Evolutionary conservation across 768 basidiomycete genomes (phyloP).

Genomic region (Termitomyces sp.): DNA sequence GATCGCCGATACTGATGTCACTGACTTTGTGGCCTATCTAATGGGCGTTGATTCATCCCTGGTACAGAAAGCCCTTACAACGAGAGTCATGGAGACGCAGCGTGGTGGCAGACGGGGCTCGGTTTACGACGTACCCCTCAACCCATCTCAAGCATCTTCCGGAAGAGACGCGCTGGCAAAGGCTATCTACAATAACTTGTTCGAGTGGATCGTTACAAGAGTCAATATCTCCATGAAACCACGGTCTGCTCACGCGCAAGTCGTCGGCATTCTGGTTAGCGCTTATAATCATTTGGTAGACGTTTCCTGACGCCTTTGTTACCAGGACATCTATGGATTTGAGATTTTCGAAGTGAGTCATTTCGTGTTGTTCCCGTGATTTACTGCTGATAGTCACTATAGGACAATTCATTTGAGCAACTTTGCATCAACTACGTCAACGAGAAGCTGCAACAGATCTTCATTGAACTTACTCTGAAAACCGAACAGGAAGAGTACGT

Average conservation of each 20-base stretch:
- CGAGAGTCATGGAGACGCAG: constrained; percentile 87
- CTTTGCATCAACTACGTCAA: constrained; percentile 99
- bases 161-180: constrained; percentile 92
- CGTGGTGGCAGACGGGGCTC: constrained; percentile 91
- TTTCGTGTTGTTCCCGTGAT: not conserved
- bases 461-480: constrained; percentile 98
- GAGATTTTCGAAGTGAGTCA: constrained; percentile 88
- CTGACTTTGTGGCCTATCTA: constrained; percentile 92
- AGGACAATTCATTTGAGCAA: constrained; percentile 97
- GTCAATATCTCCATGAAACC: constrained; percentile 97
- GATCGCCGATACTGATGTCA: constrained; percentile 81
- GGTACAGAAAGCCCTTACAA: constrained; percentile 86
- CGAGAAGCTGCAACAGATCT: constrained; percentile 99
- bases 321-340: constrained; percentile 95
- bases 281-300: not conserved
- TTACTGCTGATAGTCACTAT: constrained; percentile 9
- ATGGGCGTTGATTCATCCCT: constrained; percentile 81
- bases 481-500: constrained; percentile 99
- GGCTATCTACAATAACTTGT: constrained; percentile 96
- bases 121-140: constrained; percentile 95
- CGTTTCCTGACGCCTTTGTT: constrained; percentile 5
- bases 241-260: constrained; percentile 63
- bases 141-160: constrained; percentile 85
- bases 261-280: constrained; percentile 89
- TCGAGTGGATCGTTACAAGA: constrained; percentile 98